A percentile compares a stretch with the other conserved stretches of the same genome.
Conservation (phyloP, 2,329 filamentous ascomycete genomes). For the Didymosphaeria variabile region DNA sequence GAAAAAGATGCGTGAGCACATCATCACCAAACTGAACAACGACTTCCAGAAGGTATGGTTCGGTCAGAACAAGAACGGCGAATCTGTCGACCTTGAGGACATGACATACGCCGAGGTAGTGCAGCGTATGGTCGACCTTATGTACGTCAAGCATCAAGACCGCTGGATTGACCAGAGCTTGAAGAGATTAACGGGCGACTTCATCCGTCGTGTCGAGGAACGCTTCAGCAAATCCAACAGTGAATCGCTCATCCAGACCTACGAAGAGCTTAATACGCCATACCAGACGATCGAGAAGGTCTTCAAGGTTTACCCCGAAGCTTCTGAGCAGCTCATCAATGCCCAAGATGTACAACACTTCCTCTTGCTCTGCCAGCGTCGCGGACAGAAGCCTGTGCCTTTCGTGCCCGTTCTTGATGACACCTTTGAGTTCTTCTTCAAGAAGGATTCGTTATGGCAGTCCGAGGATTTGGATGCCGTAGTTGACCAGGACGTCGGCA, state of each 20-base stretch:
- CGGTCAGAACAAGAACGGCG: conserved; percentile 53
- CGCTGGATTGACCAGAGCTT: conserved; percentile 70
- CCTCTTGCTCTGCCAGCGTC: conserved; percentile 88
- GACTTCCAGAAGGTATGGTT: conserved; percentile 62
- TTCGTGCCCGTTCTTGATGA: conserved; percentile 96
- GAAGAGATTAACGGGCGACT: conserved; percentile 85
- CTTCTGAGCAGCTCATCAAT: conserved; percentile 91
- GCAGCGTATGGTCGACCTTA: conserved; percentile 56
- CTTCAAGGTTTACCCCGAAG: conserved; percentile 83
- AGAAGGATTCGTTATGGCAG: conserved; percentile 99
- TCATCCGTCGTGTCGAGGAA: conserved; percentile 96
- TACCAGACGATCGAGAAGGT: conserved; percentile 81
- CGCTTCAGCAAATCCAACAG: conserved; percentile 84
- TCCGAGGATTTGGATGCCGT: conserved; percentile 97
- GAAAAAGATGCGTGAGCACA: conserved; percentile 55
- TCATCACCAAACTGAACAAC: conserved; percentile 58
- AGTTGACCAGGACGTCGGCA: conserved; percentile 92
- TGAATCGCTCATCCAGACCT: conserved; percentile 87
- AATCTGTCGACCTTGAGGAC: conserved; percentile 56
- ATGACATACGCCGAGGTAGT: conserved; percentile 60
- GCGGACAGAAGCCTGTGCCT: conserved; percentile 93
- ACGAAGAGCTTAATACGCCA: conserved; percentile 84
- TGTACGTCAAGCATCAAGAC: conserved; percentile 57
- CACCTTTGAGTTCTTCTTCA: conserved; percentile 99
- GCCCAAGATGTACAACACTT: conserved; percentile 99